These are phyloP conservation scores for Amanita fuliginea DNA, from an alignment of 768 basidiomycete species.

Conservation along the genomic window DNA sequence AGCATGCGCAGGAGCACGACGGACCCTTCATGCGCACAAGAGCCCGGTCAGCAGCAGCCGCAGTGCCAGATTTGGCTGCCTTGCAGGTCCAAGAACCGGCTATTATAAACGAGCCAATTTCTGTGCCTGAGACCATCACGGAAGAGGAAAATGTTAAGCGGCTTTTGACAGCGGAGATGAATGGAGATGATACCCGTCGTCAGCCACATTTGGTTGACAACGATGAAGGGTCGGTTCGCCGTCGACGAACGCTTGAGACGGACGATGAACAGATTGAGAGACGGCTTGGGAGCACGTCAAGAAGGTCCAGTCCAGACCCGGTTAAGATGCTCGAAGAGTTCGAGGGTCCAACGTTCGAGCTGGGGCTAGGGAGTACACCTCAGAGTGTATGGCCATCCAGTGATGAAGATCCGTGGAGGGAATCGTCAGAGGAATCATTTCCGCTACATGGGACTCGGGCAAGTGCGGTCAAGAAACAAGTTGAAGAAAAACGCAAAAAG, in stretches of 20 bases:
- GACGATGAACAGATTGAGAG: slow-evolving; percentile 4
- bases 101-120: not conserved
- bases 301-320: not conserved
- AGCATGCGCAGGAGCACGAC: slow-evolving; percentile 3
- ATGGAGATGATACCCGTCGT: not conserved
- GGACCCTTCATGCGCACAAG: slow-evolving; percentile 23
- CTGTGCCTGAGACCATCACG: slow-evolving; percentile 12
- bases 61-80: slow-evolving; percentile 2
- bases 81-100: not conserved
- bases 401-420: slow-evolving; percentile 2
- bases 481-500: slow-evolving; percentile 19
- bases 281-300: not conserved
- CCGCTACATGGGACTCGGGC: slow-evolving; percentile 27
- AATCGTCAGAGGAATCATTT: slow-evolving; percentile 20
- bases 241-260: not conserved
- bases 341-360: not conserved
- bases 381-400: slow-evolving; percentile 1
- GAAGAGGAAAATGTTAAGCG: slow-evolving; percentile 20
- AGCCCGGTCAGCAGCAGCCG: slow-evolving; percentile 17
- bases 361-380: not conserved
- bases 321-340: not conserved
- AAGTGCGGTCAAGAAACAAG: slow-evolving; percentile 21
- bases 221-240: not conserved
- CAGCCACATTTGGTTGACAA: too few species aligned
- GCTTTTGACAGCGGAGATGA: slow-evolving; percentile 13